These are phyloP conservation scores for Phytophthora gonapodyides DNA, from an alignment of 352 stramenopile species.

Conservation along the genomic window DNA sequence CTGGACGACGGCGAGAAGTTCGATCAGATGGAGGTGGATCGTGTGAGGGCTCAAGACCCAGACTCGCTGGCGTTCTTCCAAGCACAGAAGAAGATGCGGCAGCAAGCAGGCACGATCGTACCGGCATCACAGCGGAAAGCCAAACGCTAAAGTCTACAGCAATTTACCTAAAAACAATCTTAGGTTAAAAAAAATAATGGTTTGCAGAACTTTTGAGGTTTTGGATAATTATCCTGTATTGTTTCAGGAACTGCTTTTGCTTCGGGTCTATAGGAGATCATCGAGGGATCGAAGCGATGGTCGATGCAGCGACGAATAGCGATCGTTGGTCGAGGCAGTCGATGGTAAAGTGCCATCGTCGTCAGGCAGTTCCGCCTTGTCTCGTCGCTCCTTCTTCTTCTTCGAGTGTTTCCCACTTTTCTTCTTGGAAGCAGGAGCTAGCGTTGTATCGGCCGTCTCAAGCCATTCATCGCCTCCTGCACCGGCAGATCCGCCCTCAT, in stretches of 20 bases:
- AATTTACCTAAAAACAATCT: neutral
- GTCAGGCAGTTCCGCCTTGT: conserved; percentile 30
- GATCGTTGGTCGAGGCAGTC: conserved; percentile 18
- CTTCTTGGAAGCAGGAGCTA: conserved; percentile 37
- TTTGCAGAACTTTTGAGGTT: neutral
- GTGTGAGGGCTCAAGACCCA: conserved; percentile 84
- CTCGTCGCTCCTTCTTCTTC: conserved; percentile 59
- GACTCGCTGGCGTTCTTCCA: conserved; percentile 94
- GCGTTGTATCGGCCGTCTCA: conserved; percentile 8
- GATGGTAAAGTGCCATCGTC: conserved; percentile 7
- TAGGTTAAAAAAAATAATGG: neutral
- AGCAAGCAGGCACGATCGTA: conserved; percentile 33
- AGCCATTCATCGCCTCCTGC: conserved; percentile 20
- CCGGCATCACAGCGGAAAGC: conserved; percentile 34
- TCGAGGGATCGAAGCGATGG: conserved; percentile 25
- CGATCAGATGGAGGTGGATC: conserved; percentile 91
- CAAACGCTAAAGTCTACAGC: conserved; percentile 19
- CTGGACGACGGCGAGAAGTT: conserved; percentile 93
- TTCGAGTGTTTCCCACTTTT: conserved; percentile 51
- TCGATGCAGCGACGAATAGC: conserved; percentile 29
- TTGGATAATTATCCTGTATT: conserved; percentile 13
- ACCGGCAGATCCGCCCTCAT: conserved; percentile 20
- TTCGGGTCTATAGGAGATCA: conserved; percentile 20
- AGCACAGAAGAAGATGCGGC: conserved; percentile 86
- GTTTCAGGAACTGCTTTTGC: conserved; percentile 3